A percentile compares a stretch with the other conserved stretches of the same genome.
Evolutionary conservation across 192 early-diverging fungal genomes (phyloP).

Genomic region (Coemansia sp.): DNA sequence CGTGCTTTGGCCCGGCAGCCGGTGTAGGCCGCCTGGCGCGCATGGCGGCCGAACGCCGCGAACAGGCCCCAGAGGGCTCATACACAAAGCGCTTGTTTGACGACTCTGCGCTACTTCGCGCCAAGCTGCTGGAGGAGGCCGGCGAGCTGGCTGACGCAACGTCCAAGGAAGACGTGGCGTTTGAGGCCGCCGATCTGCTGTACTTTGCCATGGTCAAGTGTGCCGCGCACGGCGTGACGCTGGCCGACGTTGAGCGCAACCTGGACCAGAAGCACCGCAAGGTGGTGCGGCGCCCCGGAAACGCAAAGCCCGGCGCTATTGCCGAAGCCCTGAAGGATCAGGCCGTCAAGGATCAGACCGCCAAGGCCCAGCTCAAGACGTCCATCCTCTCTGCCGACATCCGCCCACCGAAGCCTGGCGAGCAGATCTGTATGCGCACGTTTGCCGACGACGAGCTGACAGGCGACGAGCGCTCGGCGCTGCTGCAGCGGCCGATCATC

Average conservation of each 20-base stretch:
- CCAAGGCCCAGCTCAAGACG: too few species aligned
- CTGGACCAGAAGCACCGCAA: conserved; percentile 78
- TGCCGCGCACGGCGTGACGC: conserved; percentile 67
- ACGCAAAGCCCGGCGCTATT: conserved; percentile 96
- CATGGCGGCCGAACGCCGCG: conserved; percentile 61
- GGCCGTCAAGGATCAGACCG: too few species aligned
- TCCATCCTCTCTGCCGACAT: conserved; percentile 34
- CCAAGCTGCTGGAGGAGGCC: conserved; percentile 97
- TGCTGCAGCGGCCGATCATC: conserved; percentile 88
- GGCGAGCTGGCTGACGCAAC: conserved; percentile 82
- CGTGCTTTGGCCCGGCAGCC: conserved; percentile 79
- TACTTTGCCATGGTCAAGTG: conserved; percentile 93
- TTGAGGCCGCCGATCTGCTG: conserved; percentile 92
- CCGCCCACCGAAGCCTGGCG: conserved; percentile 33
- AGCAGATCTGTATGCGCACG: conserved; percentile 68
- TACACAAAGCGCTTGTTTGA: conserved; percentile 88
- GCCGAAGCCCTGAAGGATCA: too few species aligned
- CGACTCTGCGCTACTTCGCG: conserved; percentile 68
- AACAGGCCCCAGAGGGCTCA: conserved; percentile 75
- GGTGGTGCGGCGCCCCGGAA: conserved; percentile 79
- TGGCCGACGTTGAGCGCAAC: conserved; percentile 82
- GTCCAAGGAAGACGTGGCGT: conserved; percentile 73
- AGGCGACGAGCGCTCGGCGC: conserved; percentile 46
- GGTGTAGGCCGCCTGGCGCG: conserved; percentile 73
- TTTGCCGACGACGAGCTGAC: conserved; percentile 54